Evolutionary conservation across 306 rosid species (phyloP).

Genomic region (Trifolium subterraneum): DNA sequence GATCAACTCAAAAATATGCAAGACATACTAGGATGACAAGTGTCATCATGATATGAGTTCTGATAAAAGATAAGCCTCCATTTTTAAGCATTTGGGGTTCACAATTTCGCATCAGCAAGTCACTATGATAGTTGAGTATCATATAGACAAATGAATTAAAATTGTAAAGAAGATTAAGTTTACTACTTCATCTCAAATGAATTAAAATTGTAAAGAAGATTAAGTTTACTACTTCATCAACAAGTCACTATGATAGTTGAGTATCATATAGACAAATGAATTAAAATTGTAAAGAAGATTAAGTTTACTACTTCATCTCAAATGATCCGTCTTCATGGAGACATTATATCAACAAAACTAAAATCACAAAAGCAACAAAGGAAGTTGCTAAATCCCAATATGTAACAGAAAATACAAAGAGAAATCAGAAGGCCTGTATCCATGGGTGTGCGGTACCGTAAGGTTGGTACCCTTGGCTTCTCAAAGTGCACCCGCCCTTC

Average conservation of each 20-base stretch:
- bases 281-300: too few relatives aligned
- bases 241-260: too few relatives aligned
- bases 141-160: slow-evolving; percentile 1
- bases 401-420: slow-evolving; percentile 9
- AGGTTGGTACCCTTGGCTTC: too few relatives aligned
- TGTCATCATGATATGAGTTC: slow-evolving; percentile 22
- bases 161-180: not conserved
- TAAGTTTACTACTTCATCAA: too few relatives aligned
- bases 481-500: too few relatives aligned
- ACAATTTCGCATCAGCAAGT: slow-evolving; percentile 23
- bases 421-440: not conserved
- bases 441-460: not conserved
- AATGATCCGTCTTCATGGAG: not conserved
- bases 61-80: not conserved
- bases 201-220: too few relatives aligned
- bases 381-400: not conserved
- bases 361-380: slow-evolving; percentile 18
- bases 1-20: too few relatives aligned
- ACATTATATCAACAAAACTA: not conserved
- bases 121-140: slow-evolving; percentile 20
- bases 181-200: too few relatives aligned
- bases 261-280: too few relatives aligned
- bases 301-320: too few relatives aligned
- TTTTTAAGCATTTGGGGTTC: too few relatives aligned
- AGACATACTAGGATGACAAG: too few relatives aligned